These are phyloP conservation scores for Malus fusca DNA, from an alignment of 306 rosid species.

Conservation along the genomic window DNA sequence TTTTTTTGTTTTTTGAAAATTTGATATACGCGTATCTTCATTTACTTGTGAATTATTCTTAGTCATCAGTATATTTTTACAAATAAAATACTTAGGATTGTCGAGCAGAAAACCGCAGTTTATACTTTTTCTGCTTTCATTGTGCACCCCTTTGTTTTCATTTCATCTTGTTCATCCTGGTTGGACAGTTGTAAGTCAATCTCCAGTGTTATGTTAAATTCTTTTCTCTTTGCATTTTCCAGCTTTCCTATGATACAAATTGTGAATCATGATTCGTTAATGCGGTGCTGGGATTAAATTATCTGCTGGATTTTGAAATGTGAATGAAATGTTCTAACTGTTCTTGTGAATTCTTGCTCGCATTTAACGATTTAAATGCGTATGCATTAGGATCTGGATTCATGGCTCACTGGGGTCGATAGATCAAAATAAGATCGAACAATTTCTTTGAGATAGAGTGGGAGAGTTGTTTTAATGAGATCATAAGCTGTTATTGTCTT, in stretches of 20 bases:
- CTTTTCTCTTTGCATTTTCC: neutral
- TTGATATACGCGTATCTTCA: neutral
- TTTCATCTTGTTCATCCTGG: neutral
- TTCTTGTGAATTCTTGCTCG: neutral
- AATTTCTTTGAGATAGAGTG: neutral
- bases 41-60: neutral
- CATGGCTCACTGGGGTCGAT: no score
- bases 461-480: neutral
- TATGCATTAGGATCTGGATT: neutral
- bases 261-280: neutral
- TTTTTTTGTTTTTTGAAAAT: no score
- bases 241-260: neutral
- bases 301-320: no score
- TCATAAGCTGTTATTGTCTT: neutral
- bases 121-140: neutral
- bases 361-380: no score
- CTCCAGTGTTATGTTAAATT: neutral
- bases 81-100: neutral
- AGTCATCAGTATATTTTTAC: neutral
- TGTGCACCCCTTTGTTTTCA: neutral
- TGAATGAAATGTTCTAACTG: neutral
- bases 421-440: neutral
- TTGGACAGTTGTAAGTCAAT: neutral
- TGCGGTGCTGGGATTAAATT: no score
- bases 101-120: neutral